Evolutionary conservation across 257 asterid species (phyloP), one percentile per base, ranked within the genome.

Genomic region (Rauvolfia tetraphylla): DNA sequence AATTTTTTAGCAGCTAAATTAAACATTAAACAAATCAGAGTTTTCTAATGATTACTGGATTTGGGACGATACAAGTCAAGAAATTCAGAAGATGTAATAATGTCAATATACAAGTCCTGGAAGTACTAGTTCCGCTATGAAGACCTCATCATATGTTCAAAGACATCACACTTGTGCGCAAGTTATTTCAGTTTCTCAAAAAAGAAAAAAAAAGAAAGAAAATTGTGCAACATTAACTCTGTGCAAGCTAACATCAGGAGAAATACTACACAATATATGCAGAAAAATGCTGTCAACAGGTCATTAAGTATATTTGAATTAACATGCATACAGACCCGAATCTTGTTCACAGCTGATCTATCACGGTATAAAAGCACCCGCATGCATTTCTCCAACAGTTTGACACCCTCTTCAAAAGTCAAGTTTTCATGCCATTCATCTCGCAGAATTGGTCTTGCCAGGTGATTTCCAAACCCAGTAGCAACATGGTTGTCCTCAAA

Each of bases 301-400:
- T 31, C 18, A 18, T 33, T 36, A 53, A 48, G 74, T 27, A 20
- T 46, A 41, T 41, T 18, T 57, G 1, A 31, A 62, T 31, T 56
- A 13, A 15, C 29, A 29, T 71, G 63, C 42, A 74, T 59, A 78
- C 31, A 57, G 14, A 95, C 98, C 95, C 91, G 98, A 53, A 95
- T 89, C 88, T 91, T 95, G 92, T 95, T 95, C 83, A 95, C 89
- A 53, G 99, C 99, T 63, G 99, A 95, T 86, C 98, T 87, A 78
- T 95, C 99, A 54, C 99, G 97, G 74, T 95, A 95, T 51, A 95
- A 89, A 74, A 95, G 99, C 84, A 95, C 99, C 4, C 96, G 96
- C 99, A 92, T 90, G 87, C 99, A 92, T 81, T 95, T 95, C 87
- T 92, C 97, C 86, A 95, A 87, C 61, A 95, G 69, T 77, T 85